These are phyloP conservation scores for Yarrowia deformans DNA, from an alignment of 805 yeast species.

Conservation along the genomic window DNA sequence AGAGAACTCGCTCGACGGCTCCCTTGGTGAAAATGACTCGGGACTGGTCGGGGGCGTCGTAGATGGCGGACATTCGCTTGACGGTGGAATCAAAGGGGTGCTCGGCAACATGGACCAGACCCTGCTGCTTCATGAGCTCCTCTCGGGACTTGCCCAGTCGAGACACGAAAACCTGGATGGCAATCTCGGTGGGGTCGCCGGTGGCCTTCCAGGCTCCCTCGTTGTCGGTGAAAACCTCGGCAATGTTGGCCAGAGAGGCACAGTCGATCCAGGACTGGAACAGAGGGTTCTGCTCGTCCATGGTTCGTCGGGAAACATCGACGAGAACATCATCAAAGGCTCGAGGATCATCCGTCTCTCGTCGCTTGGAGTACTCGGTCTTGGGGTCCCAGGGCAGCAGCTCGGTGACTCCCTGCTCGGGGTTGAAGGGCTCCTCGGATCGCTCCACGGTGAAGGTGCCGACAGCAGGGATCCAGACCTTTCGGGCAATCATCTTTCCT, in stretches of 20 bases:
- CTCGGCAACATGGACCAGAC: constrained; percentile 59
- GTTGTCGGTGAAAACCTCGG: constrained; percentile 56
- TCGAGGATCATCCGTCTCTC: constrained; percentile 42
- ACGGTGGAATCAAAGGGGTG: constrained; percentile 78
- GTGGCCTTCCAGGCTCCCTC: constrained; percentile 70
- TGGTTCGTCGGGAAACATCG: neutral
- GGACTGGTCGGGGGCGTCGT: constrained; percentile 43
- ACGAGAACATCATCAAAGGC: constrained; percentile 19
- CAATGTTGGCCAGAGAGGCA: constrained; percentile 83
- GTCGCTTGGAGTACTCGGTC: constrained; percentile 43
- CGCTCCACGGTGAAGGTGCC: constrained; percentile 65
- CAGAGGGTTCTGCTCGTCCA: constrained; percentile 32
- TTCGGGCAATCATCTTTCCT: constrained; percentile 78
- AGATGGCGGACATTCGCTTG: constrained; percentile 75
- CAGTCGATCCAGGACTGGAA: constrained; percentile 63
- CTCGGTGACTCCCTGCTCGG: constrained; percentile 60
- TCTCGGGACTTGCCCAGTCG: constrained; percentile 55
- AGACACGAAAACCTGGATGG: constrained; percentile 78
- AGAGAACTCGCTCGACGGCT: constrained; percentile 74
- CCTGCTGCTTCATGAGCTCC: constrained; percentile 53
- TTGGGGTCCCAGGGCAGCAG: constrained; percentile 45
- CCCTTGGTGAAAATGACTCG: constrained; percentile 64
- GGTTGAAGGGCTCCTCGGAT: constrained; percentile 68
- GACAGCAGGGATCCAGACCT: constrained; percentile 69
- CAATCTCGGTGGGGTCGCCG: constrained; percentile 91